Evolutionary conservation across 306 rosid species (phyloP).

Genomic region (Trichosanthes truncata): DNA sequence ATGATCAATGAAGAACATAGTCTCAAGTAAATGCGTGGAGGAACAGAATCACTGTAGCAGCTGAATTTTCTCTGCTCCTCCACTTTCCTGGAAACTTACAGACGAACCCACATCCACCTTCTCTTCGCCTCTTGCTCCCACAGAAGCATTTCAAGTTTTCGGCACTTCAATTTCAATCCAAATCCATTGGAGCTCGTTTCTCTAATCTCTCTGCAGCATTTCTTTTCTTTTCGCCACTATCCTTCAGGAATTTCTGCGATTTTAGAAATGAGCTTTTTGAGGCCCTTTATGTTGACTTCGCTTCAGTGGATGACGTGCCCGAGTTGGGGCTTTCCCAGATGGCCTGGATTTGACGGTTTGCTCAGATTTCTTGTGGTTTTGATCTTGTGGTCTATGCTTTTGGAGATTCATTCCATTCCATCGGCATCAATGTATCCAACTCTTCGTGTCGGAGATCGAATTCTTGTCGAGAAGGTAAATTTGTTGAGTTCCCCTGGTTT

Average conservation of each 20-base stretch:
- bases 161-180: neutral
- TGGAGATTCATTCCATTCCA: conserved; percentile 64
- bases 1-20: neutral
- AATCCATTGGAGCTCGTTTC: neutral
- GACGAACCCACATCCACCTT: neutral
- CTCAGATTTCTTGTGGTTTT: conserved; percentile 47
- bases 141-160: neutral
- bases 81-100: neutral
- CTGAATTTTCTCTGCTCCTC: neutral
- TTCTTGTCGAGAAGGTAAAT: conserved; percentile 58
- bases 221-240: neutral
- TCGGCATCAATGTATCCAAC: conserved; percentile 88
- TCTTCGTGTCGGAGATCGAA: conserved; percentile 67
- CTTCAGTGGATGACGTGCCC: conserved; percentile 68
- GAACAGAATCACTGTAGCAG: neutral
- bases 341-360: conserved; percentile 74
- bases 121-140: neutral
- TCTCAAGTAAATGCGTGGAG: neutral
- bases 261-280: conserved; percentile 48
- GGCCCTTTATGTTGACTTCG: conserved; percentile 52
- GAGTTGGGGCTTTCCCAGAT: conserved; percentile 69
- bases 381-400: conserved; percentile 62
- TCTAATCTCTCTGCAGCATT: neutral
- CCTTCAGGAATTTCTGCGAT: neutral
- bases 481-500: neutral